phyloP scores from a whole-genome alignment of 2,329 filamentous ascomycete species.

The Fusarium caatingaense region DNA sequence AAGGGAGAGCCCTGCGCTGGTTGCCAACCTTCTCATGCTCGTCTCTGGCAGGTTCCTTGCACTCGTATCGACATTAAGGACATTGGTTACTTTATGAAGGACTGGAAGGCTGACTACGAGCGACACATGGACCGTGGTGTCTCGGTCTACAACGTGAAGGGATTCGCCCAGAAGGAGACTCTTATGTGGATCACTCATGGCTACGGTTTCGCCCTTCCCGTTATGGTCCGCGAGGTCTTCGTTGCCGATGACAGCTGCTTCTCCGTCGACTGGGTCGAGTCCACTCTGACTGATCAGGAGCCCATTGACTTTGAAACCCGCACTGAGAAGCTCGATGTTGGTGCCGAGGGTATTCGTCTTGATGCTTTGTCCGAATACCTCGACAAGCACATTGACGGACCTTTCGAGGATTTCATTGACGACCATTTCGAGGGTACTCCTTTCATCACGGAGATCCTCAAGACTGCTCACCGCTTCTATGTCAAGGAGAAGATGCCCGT shows the following conservation, averaged over 20 bases:
- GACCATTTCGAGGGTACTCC: constrained; percentile 96
- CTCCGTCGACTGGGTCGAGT: constrained; percentile 93
- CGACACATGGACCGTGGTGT: constrained; percentile 88
- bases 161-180: constrained; percentile 74
- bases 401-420: constrained; percentile 93
- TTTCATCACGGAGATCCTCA: constrained; percentile 95
- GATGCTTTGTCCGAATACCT: constrained; percentile 89
- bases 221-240: constrained; percentile 93
- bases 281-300: constrained; percentile 72
- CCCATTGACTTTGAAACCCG: constrained; percentile 86
- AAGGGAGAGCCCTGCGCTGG: constrained; percentile 96
- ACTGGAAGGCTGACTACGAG: constrained; percentile 98
- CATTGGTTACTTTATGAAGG: constrained; percentile 98
- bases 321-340: constrained; percentile 89
- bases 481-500: constrained; percentile 87
- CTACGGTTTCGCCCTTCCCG: constrained; percentile 91
- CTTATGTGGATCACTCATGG: constrained; percentile 95
- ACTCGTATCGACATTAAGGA: constrained; percentile 99
- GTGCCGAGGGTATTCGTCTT: constrained; percentile 85
- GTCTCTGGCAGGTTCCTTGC: constrained; percentile 97
- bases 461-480: constrained; percentile 95
- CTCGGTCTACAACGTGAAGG: constrained; percentile 95
- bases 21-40: constrained; percentile 94
- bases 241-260: constrained; percentile 94
- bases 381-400: constrained; percentile 91